Base-by-base conservation (phyloP, 2,329 filamentous ascomycete species). In the Rasamsonia emersonii region DNA sequence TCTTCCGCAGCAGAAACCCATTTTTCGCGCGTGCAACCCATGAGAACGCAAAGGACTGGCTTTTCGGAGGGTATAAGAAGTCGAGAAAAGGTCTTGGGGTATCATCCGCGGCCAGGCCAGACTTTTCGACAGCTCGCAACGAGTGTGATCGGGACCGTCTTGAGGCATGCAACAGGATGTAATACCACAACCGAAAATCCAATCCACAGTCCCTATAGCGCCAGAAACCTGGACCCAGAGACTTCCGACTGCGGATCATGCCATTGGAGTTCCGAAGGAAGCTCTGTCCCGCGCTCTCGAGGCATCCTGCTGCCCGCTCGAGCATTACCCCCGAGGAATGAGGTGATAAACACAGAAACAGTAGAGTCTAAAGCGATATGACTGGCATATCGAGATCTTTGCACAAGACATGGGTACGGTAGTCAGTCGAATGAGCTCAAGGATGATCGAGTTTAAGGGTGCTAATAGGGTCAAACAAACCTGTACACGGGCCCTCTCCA, bases 281-380 rank as follows among this genome's bases (percentile, higher is more conserved):
- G 55, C 59, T 58, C 52, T 63, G 57, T 46, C 64, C 62, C 48
- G 63, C 64, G 56, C 55, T 63, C 53, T 69, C 65, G 51, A 68
- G 55, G 50, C 60, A 65, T 57, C 62, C 57, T 38, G 61, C 56
- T 45, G 65, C 60, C 50, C 65, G 64, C 63, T 69, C 65, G 50
- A 70, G 64, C 66, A 70, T 70, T 53, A 59, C 65, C 59, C 54
- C 42, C 44, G 39, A 46, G 40, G 40, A 42, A 49, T 45, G 43
- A 45, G 44, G 44, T 33, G 37, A n/a, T n/a, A n/a, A n/a, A n/a
- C n/a, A n/a, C n/a, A n/a, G n/a, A n/a, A n/a, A n/a, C n/a, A n/a
- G n/a, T n/a, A n/a, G n/a, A n/a, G n/a, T n/a, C n/a, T n/a, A n/a
- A n/a, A n/a, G n/a, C n/a, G n/a, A n/a, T n/a, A n/a, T n/a, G n/a